Evolutionary conservation across 805 yeast genomes (phyloP), one percentile per base, ranked within the genome.

Genomic region (Suhomyces xylopsoci): DNA sequence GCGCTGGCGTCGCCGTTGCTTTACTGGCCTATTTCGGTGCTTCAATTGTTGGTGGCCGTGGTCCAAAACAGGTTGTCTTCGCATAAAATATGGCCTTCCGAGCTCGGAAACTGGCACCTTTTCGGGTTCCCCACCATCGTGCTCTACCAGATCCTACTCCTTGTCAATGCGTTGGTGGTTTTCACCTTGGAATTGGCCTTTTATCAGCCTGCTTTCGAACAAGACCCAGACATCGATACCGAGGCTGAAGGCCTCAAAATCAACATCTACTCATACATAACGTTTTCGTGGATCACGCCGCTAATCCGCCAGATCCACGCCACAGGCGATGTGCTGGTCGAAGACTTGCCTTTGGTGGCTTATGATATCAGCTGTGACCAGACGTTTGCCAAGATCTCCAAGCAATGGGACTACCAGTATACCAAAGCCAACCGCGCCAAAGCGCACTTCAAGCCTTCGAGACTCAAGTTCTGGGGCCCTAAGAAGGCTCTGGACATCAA

Each of bases 241-340:
- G 67, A 64, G 45, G 48, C 49, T 9, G 53, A 56, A 45, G 56
- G 64, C 8, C 26, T 47, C 40, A 24, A 48, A 24, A 56, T 61
- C 36, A 65, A 66, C 55, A 40, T 70, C 44, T 61, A 63, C 41
- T 51, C 62, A 7, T 48, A 52, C 17, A 50, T 64, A 42, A 57
- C 71, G 14, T 69, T 68, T 51, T 49, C 54, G 22, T 71, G 68
- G 66, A 55, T 69, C 32, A 61, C 64, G 38, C 69, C 70, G 2
- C 53, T 63, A 24, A 64, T 71, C 41, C 49, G 55, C 30, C 52
- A 59, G 26, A 63, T 68, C 47, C 60, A 67, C 55, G 47, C 50
- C 17, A 60, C 65, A 7, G 61, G 55, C n/a, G 60, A 60, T 17
- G 65, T 67, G 17, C 54, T 52, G 24, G 56, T 58, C 9, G 45